These are phyloP conservation scores for Fulvia fulva DNA, from an alignment of 2,329 filamentous ascomycete species.

Conservation along the genomic window DNA sequence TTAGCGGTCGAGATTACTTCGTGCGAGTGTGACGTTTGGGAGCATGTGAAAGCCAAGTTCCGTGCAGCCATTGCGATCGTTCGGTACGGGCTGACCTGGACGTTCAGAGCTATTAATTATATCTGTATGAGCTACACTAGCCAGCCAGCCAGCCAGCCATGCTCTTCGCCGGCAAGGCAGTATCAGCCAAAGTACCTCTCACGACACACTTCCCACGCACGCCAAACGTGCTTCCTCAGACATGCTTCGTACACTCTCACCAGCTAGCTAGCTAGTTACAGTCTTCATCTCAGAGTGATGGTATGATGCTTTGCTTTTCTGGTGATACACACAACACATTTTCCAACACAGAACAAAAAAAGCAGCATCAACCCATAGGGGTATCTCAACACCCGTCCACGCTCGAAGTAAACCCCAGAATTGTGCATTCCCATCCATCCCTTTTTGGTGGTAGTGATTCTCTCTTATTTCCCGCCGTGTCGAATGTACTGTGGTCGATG, in stretches of 20 bases:
- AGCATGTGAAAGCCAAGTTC: background rate
- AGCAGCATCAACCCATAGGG: background rate
- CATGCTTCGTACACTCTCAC: background rate
- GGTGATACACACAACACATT: background rate
- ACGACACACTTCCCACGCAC: background rate
- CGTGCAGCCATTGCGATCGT: background rate
- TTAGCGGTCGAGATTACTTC: too few species aligned
- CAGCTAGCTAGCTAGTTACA: background rate
- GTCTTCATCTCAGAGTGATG: background rate
- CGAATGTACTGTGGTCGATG: constrained; percentile 1
- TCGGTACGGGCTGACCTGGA: background rate
- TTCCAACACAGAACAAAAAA: background rate
- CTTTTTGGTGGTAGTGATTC: constrained; percentile 2
- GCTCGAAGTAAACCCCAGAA: background rate
- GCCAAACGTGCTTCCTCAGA: background rate
- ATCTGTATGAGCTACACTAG: background rate
- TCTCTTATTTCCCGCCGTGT: background rate
- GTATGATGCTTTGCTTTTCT: background rate
- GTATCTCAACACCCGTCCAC: background rate
- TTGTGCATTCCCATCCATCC: background rate
- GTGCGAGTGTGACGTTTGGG: too few species aligned
- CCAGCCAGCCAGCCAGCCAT: background rate
- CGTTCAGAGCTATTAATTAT: background rate
- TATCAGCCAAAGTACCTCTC: too few species aligned
- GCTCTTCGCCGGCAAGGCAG: too few species aligned